Evolutionary conservation across 2,329 filamentous ascomycete genomes (phyloP).

Genomic region (Phaeomoniella chlamydospora): DNA sequence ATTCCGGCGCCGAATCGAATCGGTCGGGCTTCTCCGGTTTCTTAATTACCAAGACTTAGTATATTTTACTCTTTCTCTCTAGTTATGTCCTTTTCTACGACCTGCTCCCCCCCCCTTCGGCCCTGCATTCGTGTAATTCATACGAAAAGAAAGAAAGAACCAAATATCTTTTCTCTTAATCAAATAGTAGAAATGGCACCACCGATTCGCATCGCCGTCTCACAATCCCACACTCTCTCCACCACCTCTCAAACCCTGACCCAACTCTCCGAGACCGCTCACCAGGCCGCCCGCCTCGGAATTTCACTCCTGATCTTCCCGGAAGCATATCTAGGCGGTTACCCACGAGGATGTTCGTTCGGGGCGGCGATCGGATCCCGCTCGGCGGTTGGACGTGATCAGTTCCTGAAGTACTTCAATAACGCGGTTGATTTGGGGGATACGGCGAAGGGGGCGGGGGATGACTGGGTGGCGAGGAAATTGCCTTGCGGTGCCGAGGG

Average conservation of each 20-base stretch:
- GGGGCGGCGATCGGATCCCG: slow-evolving; percentile 61
- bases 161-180: too few relatives aligned
- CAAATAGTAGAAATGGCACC: slow-evolving; percentile 19
- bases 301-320: slow-evolving; percentile 71
- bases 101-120: too few relatives aligned
- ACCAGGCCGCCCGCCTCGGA: slow-evolving; percentile 43
- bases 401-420: slow-evolving; percentile 69
- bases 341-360: slow-evolving; percentile 69
- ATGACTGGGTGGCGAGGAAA: slow-evolving; percentile 53
- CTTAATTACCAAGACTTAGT: too few relatives aligned
- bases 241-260: slow-evolving; percentile 43
- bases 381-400: slow-evolving; percentile 55
- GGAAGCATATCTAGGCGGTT: slow-evolving; percentile 84
- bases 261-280: slow-evolving; percentile 49
- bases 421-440: slow-evolving; percentile 73
- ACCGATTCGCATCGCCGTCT: slow-evolving; percentile 27
- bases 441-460: slow-evolving; percentile 53
- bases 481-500: slow-evolving; percentile 34
- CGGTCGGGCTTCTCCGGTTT: too few relatives aligned
- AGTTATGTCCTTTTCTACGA: too few relatives aligned
- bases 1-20: too few relatives aligned
- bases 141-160: too few relatives aligned
- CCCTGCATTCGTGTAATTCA: too few relatives aligned
- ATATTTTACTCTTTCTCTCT: too few relatives aligned
- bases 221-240: slow-evolving; percentile 29